These are phyloP conservation scores for Aspergillus mulundensis DNA, from an alignment of 495 filamentous ascomycete genomes.

Conservation along the genomic window DNA sequence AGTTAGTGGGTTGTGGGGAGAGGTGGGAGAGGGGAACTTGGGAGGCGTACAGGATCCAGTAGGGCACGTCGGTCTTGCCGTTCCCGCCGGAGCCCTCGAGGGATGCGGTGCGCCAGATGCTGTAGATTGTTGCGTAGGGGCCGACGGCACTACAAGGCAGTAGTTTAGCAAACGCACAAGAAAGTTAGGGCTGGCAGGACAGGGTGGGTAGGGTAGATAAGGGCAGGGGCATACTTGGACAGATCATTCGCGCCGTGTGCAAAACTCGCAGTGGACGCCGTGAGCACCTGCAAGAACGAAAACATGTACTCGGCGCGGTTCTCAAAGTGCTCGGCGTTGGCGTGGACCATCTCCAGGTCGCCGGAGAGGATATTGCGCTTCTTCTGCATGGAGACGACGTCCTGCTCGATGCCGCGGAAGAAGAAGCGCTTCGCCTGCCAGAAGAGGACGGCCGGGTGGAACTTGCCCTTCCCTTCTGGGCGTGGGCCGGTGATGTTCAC, in stretches of 20 bases:
- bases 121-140: constrained; percentile 19
- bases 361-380: constrained; percentile 16
- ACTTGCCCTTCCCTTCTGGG: constrained; percentile 10
- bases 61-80: constrained; percentile 9
- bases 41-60: constrained; percentile 20
- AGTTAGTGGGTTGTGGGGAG: background rate
- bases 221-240: constrained; percentile 21
- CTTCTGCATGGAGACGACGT: constrained; percentile 15
- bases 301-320: constrained; percentile 20
- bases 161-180: too few relatives aligned
- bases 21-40: background rate
- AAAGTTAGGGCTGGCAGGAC: too few relatives aligned
- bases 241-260: constrained; percentile 22
- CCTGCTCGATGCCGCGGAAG: constrained; percentile 18
- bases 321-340: constrained; percentile 14
- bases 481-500: constrained; percentile 15
- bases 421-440: constrained; percentile 13
- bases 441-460: constrained; percentile 11
- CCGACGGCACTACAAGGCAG: constrained; percentile 13
- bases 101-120: constrained; percentile 10
- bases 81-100: constrained; percentile 4
- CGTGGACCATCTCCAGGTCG: constrained; percentile 17
- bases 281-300: constrained; percentile 18
- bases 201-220: too few relatives aligned
- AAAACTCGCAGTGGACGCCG: constrained; percentile 16